phyloP scores from a whole-genome alignment of 768 basidiomycete species.

The Trametes gibbosa region DNA sequence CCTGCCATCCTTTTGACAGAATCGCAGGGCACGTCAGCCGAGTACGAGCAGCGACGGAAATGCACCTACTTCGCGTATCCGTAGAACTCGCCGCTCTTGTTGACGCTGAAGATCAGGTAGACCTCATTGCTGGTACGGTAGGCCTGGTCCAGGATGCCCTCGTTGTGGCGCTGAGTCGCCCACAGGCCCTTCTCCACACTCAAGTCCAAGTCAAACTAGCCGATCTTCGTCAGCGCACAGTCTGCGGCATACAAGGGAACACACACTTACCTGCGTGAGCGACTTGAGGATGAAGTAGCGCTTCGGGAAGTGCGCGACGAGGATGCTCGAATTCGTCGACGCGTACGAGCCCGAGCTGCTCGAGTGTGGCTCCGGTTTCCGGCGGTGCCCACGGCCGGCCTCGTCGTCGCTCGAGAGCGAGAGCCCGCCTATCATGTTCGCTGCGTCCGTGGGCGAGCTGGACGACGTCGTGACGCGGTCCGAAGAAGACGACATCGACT shows the following conservation, averaged over 20 bases:
- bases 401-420: conserved; percentile 43
- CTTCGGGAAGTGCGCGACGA: conserved; percentile 73
- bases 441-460: conserved; percentile 23
- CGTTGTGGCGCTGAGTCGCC: conserved; percentile 94
- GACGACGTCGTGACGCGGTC: conserved; percentile 18
- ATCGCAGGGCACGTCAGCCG: not conserved
- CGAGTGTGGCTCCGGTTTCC: conserved; percentile 36
- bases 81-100: conserved; percentile 92
- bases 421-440: conserved; percentile 28
- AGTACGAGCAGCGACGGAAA: not conserved
- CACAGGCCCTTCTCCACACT: conserved; percentile 79
- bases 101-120: conserved; percentile 87
- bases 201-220: conserved; percentile 74
- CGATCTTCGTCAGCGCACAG: not conserved
- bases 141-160: conserved; percentile 87
- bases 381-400: conserved; percentile 6
- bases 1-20: conserved; percentile 62
- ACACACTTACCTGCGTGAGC: conserved; percentile 57
- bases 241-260: not conserved
- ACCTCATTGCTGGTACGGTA: conserved; percentile 90
- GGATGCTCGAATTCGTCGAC: conserved; percentile 82
- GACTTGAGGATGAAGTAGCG: conserved; percentile 95
- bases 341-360: conserved; percentile 68
- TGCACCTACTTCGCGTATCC: conserved; percentile 76
- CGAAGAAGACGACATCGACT: conserved; percentile 23